phyloP scores from a whole-genome alignment of 2,329 filamentous ascomycete genomes.

The Tolypocladium ovalisporum region DNA sequence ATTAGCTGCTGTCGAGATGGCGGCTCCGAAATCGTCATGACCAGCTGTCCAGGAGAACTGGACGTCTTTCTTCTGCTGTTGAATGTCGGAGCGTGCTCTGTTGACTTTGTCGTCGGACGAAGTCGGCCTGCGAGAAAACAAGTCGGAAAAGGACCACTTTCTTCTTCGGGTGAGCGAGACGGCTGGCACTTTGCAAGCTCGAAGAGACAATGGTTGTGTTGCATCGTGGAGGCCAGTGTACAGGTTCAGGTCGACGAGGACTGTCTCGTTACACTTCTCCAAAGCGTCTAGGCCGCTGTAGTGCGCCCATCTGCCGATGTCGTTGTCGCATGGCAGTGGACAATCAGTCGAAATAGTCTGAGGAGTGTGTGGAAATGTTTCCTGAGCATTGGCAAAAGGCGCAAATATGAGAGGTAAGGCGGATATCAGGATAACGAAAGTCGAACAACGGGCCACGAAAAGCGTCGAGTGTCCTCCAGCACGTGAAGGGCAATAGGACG shows the following conservation, averaged over 20 bases:
- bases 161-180: neutral
- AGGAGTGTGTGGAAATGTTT: neutral
- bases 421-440: neutral
- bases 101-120: neutral
- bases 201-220: neutral
- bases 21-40: neutral
- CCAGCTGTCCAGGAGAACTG: neutral
- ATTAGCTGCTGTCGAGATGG: neutral
- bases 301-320: neutral
- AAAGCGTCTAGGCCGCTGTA: neutral
- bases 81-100: neutral
- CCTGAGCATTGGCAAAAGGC: neutral
- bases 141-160: neutral
- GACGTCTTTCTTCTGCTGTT: neutral
- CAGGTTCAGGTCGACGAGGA: neutral
- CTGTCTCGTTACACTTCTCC: neutral
- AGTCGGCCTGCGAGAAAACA: neutral
- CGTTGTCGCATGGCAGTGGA: neutral
- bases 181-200: neutral
- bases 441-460: neutral
- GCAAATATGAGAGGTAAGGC: neutral
- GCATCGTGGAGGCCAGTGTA: neutral
- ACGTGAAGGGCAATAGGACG: neutral
- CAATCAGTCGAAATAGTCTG: neutral
- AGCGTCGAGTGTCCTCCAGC: neutral